Evolutionary conservation across 148 eudicot genomes (phyloP), one percentile per base, ranked within the genome.

Genomic region (Dianthus caryophyllus): DNA sequence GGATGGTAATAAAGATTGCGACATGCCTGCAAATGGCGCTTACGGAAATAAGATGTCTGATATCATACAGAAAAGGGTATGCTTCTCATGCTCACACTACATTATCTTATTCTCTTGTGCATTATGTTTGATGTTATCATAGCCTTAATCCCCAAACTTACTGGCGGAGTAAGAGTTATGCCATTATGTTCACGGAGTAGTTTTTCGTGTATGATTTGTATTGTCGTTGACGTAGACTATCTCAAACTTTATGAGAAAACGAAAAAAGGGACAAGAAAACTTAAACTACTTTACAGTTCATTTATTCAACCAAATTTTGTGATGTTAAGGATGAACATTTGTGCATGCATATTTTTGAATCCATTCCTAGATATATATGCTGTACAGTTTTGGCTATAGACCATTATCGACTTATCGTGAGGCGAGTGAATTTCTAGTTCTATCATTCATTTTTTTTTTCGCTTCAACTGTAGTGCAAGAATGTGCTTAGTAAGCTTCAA

Each of bases 31-130:
- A 52, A 62, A 77, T 36, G 77, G 79, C 66, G 77, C 55, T 74
- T 74, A 72, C 74, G 84, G 78, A 26, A 70, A 71, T 60, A 90
- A 83, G 84, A 94, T 94, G 99, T 75, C 97, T n/a, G 96, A 88
- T 64, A 68, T 68, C 38, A 74, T 88, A 67, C 97, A 86, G 75
- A 85, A 80, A 77, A 84, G 58, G 84, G 84, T 81, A 75, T 47
- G 79, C 56, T 66, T 50, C 51, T 36, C 49, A 41, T 59, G 25
- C 48, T 41, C 41, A 58, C 43, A 21, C 51, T 56, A 38, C 16
- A 13, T 22, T 52, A 22, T 31, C 1, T 25, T 53, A 11, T 69
- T 17, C 73, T 46, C 55, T 1, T 46, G 14, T 65, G 36, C 31
- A 36, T 54, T n/a, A 57, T 31, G 47, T 56, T 12, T 6, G 27